These are phyloP conservation scores for Metroxylon sagu DNA, from an alignment of 176 grass and related monocot species.

Conservation along the genomic window DNA sequence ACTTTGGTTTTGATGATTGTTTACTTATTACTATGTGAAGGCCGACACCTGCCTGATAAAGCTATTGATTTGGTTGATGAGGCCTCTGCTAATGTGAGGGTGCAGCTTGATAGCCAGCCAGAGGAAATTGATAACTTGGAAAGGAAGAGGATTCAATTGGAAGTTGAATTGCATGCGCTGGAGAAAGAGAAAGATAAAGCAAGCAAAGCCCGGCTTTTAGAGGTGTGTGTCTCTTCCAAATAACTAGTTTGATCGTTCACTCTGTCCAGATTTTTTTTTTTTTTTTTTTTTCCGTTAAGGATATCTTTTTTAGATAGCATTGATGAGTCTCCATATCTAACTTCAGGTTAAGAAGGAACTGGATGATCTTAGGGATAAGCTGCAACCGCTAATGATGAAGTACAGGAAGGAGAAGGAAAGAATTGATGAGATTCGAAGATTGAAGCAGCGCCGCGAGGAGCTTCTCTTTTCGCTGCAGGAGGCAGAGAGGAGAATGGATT, in stretches of 20 bases:
- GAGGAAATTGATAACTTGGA: slow-evolving; percentile 81
- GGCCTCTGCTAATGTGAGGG: slow-evolving; percentile 75
- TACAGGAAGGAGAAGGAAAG: slow-evolving; percentile 74
- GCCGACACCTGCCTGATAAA: slow-evolving; percentile 67
- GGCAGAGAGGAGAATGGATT: slow-evolving; percentile 65
- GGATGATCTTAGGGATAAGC: slow-evolving; percentile 72
- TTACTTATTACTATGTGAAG: slow-evolving; percentile 4
- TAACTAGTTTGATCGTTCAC: no score
- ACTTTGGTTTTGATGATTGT: background rate
- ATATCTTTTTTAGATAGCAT: no score
- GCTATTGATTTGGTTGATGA: slow-evolving; percentile 80
- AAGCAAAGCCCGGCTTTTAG: slow-evolving; percentile 49
- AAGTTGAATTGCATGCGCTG: slow-evolving; percentile 63
- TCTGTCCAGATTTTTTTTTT: background rate
- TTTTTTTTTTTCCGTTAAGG: background rate
- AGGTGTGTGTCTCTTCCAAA: slow-evolving; percentile 22
- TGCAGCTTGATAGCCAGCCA: slow-evolving; percentile 74
- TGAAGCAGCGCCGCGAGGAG: slow-evolving; percentile 54
- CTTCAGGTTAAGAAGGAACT: slow-evolving; percentile 36
- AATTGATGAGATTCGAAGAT: slow-evolving; percentile 64
- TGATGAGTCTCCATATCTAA: background rate
- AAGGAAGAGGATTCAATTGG: slow-evolving; percentile 68
- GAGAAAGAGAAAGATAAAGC: slow-evolving; percentile 93
- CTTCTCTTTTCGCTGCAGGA: slow-evolving; percentile 54
- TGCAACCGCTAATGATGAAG: slow-evolving; percentile 70